Conservation (phyloP, 192 early-diverging fungal species). For the Coemansia sp. region DNA sequence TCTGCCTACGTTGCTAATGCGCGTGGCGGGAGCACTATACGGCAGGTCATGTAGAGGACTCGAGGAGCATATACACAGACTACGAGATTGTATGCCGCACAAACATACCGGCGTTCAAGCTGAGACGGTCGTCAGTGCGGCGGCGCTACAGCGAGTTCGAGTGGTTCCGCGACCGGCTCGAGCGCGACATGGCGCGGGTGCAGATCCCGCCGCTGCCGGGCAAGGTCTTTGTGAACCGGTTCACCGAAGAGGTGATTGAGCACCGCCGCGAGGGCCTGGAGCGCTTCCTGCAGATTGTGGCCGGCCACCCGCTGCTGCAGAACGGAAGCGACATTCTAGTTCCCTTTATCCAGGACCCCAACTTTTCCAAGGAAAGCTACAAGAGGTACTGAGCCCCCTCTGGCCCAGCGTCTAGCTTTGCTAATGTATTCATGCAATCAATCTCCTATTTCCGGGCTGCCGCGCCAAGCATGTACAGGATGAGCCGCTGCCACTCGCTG, state of each 20-base stretch:
- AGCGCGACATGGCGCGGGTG: slow-evolving; percentile 84
- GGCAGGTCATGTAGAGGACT: too few relatives aligned
- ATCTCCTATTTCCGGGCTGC: not conserved
- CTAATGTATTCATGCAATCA: not conserved
- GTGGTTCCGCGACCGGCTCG: slow-evolving; percentile 94
- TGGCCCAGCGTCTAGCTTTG: not conserved
- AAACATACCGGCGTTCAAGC: slow-evolving; percentile 95
- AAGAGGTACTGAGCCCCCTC: slow-evolving; percentile 6
- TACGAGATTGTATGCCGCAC: slow-evolving; percentile 94
- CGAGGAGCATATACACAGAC: slow-evolving; percentile 89
- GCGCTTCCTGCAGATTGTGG: slow-evolving; percentile 92
- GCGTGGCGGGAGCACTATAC: too few relatives aligned
- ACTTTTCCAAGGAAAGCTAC: slow-evolving; percentile 75
- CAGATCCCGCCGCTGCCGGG: slow-evolving; percentile 94
- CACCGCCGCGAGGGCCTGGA: slow-evolving; percentile 82
- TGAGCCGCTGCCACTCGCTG: not conserved
- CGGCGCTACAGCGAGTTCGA: slow-evolving; percentile 97
- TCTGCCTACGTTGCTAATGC: too few relatives aligned
- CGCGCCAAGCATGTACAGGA: not conserved
- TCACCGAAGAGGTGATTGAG: slow-evolving; percentile 95
- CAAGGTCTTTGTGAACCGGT: slow-evolving; percentile 94
- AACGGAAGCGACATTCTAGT: slow-evolving; percentile 91
- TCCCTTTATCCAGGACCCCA: slow-evolving; percentile 92
- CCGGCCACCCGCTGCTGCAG: slow-evolving; percentile 95
- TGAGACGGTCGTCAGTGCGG: slow-evolving; percentile 73